A percentile compares a stretch with the other conserved stretches of the same genome.
Conservation (phyloP, 148 eudicot genomes). For the Cornus suecica region DNA sequence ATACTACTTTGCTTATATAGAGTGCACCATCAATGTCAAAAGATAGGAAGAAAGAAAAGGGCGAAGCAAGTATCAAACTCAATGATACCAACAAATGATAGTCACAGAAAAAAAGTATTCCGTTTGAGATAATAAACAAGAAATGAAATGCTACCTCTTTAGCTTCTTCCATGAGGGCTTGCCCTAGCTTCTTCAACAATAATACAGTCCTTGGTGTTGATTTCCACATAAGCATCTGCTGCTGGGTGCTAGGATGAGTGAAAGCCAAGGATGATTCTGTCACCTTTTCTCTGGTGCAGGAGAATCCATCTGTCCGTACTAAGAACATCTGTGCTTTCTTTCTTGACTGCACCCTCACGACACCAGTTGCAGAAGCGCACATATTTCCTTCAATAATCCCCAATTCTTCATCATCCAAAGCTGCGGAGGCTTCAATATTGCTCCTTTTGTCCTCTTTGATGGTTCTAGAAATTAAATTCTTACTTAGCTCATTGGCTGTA, state of each 20-base stretch:
- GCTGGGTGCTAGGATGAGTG: constrained; percentile 98
- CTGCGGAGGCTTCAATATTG: constrained; percentile 28
- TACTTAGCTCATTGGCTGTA: constrained; percentile 19
- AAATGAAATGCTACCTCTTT: constrained; percentile 63
- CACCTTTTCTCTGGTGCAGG: constrained; percentile 93
- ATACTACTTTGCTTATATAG: background rate
- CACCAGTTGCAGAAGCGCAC: constrained; percentile 99
- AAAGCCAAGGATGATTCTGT: constrained; percentile 97
- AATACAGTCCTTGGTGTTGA: constrained; percentile 92
- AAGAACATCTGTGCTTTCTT: constrained; percentile 98
- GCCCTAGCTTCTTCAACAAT: constrained; percentile 83
- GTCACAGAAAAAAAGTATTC: background rate
- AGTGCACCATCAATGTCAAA: background rate
- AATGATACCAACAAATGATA: background rate
- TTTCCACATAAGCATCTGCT: constrained; percentile 99
- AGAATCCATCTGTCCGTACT: constrained; percentile 95
- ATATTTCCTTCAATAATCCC: constrained; percentile 61
- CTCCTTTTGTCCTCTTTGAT: constrained; percentile 26
- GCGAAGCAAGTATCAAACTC: background rate
- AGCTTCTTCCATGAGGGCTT: constrained; percentile 94
- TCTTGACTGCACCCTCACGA: constrained; percentile 89
- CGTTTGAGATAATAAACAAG: background rate
- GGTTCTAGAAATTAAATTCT: constrained; percentile 18
- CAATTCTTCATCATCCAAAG: constrained; percentile 38
- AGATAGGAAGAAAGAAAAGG: background rate